Evolutionary conservation across 1,284 basidiomycete species (phyloP), one percentile per base, ranked within the genome.

Genomic region (Ceratorhiza oryzae-sativae): DNA sequence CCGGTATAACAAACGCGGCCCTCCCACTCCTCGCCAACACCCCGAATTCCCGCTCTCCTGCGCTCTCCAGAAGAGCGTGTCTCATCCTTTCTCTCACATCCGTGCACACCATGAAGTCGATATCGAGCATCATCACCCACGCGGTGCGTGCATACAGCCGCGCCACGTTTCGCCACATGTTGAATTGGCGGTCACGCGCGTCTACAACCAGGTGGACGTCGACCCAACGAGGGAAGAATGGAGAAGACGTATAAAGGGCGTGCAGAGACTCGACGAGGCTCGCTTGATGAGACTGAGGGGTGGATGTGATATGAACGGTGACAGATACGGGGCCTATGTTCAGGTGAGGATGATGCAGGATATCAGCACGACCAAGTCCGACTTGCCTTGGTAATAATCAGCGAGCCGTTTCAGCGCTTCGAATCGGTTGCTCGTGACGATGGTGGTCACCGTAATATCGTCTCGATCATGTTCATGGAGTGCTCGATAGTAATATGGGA

Each of bases 161-260:
- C 12, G 93, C 93, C 41, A 88, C 85, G 78, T 94, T 94, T 48
- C 93, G 85, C 91, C 93, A 94, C 46, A 91, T 88, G 80, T 94
- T 94, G 82, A 95, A 90, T 78, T 93, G 87, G 2, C 92, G 85
- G 73, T 90, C 88, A 77, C 92, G 92, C 1, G 88, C 86, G 71
- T 94, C 93, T 76, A 95, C 84, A 39, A 95, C 88, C 36, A 97
- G 87, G 77, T 97, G 94, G 10, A 96, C 87, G 77, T 96, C 95
- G 49, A 95, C 93, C 73, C 87, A 89, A 32, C 79, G 81, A 51
- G 84, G 80, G 84, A 94, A 90, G 59, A 81, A 82, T 0, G 86
- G 85, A 2, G 87, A 87, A 5, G 87, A 87, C 4, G 83, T 82
- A 80, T 93, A 91, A 53, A 93, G 81, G 4, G 81, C 80, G 76